Conservation (phyloP, 2,329 filamentous ascomycete species). For the Exophiala dermatitidis region DNA sequence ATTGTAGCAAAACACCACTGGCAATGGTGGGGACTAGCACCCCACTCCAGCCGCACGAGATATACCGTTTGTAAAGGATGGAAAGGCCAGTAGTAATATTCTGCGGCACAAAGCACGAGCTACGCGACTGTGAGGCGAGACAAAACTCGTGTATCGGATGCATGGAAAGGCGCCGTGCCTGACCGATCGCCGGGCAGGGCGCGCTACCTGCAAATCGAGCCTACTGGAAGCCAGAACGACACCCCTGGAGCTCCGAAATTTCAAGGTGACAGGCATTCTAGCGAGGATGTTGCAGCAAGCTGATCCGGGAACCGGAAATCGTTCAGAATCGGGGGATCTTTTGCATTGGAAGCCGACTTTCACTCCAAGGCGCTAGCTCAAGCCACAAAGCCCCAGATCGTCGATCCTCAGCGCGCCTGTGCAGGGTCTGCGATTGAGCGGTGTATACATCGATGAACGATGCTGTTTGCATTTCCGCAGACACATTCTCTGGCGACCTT, state of each 20-base stretch:
- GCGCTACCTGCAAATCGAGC: not conserved
- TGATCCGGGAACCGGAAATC: not conserved
- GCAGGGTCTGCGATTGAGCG: not conserved
- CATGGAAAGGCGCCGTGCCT: not conserved
- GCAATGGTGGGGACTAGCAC: too few species aligned
- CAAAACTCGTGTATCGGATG: not conserved
- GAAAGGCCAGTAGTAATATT: not conserved
- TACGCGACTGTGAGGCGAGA: not conserved
- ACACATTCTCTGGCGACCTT: not conserved
- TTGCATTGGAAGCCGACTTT: not conserved
- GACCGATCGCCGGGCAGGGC: not conserved
- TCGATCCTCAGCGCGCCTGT: not conserved
- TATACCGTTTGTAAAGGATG: not conserved
- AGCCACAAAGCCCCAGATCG: not conserved
- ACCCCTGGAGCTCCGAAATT: not conserved
- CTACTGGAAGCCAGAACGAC: not conserved
- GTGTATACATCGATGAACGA: not conserved
- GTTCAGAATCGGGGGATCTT: not conserved
- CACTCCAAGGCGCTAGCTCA: not conserved
- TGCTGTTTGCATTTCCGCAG: not conserved
- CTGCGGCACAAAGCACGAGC: not conserved
- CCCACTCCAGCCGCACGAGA: too few species aligned
- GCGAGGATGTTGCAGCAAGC: not conserved
- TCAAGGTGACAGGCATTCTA: not conserved
- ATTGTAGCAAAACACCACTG: too few species aligned